Percentiles rank a stretch among this genome's conserved stretches.
These are phyloP conservation scores for Dryadomyces quercivorus DNA, from an alignment of 2,329 filamentous ascomycete genomes.

Conservation along the genomic window DNA sequence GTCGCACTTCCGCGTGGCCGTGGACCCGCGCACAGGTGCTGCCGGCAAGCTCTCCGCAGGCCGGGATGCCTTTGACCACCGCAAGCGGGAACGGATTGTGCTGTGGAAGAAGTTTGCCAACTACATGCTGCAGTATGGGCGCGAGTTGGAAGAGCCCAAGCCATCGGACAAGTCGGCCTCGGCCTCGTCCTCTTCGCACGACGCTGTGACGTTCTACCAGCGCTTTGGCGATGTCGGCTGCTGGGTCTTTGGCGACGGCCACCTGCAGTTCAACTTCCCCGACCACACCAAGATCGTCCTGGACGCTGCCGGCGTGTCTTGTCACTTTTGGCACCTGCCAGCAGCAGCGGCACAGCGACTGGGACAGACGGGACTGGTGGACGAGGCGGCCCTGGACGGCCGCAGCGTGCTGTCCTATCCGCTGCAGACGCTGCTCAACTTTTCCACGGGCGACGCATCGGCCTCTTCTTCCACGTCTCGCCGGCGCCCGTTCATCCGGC, in stretches of 20 bases:
- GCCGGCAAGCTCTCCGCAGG: constrained; percentile 50
- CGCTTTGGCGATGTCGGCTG: constrained; percentile 69
- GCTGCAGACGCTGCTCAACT: constrained; percentile 62
- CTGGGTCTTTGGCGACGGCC: constrained; percentile 71
- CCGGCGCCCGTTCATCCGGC: constrained; percentile 47
- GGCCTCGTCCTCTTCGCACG: not conserved
- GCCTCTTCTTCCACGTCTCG: constrained; percentile 27
- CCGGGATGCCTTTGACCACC: constrained; percentile 51
- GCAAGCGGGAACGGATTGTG: constrained; percentile 53
- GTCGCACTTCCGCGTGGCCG: constrained; percentile 43
- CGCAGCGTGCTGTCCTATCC: constrained; percentile 61
- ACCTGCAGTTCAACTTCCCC: constrained; percentile 75
- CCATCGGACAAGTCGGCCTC: not conserved
- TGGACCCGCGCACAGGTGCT: constrained; percentile 42
- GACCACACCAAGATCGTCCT: constrained; percentile 79
- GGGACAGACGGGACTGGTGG: constrained; percentile 51
- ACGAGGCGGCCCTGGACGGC: constrained; percentile 56
- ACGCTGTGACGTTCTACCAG: constrained; percentile 52
- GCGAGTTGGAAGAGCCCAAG: constrained; percentile 42
- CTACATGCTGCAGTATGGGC: constrained; percentile 62
- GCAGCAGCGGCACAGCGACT: constrained; percentile 58
- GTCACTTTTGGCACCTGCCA: constrained; percentile 66
- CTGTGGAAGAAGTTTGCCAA: constrained; percentile 65
- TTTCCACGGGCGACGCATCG: constrained; percentile 23
- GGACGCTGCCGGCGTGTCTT: constrained; percentile 60